Evolutionary conservation across 2,329 filamentous ascomycete genomes (phyloP), one percentile per base, ranked within the genome.

Genomic region (Cladorrhinum sp.): DNA sequence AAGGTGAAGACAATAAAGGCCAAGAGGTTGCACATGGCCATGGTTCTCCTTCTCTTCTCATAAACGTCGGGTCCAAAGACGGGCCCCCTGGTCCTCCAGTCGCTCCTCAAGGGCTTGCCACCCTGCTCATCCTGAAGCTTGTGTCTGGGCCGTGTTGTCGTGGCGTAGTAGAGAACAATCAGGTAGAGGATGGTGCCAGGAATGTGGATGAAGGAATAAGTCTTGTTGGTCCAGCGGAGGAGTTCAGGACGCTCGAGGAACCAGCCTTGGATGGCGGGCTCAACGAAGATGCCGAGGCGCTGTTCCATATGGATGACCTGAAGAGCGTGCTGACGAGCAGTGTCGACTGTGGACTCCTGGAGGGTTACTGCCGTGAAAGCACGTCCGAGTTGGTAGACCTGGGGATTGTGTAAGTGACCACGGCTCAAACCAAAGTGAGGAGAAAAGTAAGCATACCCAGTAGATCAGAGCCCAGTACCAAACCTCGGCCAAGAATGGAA

Each of bases 401-500:
- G 63, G 5, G 6, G 39, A 1, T 12, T 6, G 20, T 55, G 36
- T 39, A 50, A 24, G 21, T 49, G 49, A 54, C 24, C 1, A 36
- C 33, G 18, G 46, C 7, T 21, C 2, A 8, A 6, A 20, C 16
- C 8, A 46, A 18, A 18, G 42, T 16, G 42, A 3, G 2, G 16
- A 18, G 5, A 3, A 9, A 21, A 26, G n/a, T 16, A 20, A 16
- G 70, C 82, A 68, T 80, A 90, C 88, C 87, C 88, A 91, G 76
- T 91, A 91, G 55, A 91, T 86, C 64, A 90, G 75, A 2, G 86
- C 84, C 88, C 88, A 91, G 68, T 91, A 91, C 87, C 88, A 91
- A 46, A 84, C 87, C 73, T 92, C 89, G 1, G 86, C 86, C 26
- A 91, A 73, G 70, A 92, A 92, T 0, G 89, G 89, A 65, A 90